Percentiles rank a stretch among this genome's conserved stretches.
phyloP scores from a whole-genome alignment of 2,329 filamentous ascomycete genomes.

The Sporothrix globosa region DNA sequence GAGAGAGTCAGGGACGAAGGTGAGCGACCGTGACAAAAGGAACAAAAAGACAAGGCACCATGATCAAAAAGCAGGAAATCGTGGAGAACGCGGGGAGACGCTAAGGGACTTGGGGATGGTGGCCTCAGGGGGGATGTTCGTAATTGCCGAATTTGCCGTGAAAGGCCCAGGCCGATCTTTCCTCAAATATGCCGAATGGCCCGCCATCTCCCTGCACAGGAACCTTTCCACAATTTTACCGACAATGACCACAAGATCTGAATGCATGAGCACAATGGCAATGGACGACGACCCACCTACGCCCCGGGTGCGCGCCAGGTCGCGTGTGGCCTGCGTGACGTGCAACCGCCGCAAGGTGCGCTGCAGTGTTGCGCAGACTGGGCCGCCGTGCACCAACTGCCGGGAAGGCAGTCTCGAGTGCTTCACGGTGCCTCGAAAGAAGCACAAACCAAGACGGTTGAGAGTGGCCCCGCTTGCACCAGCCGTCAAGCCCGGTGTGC shows the following conservation, averaged over 20 bases:
- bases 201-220: neutral
- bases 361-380: conserved; percentile 26
- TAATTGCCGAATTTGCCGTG: conserved; percentile 23
- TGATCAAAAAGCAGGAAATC: conserved; percentile 10
- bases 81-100: conserved; percentile 24
- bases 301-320: neutral
- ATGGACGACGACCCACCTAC: neutral
- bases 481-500: neutral
- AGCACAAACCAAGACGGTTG: conserved; percentile 19
- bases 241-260: neutral
- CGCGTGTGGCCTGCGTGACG: conserved; percentile 22
- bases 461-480: neutral
- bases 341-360: conserved; percentile 26
- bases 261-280: neutral
- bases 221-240: neutral
- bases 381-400: conserved; percentile 28
- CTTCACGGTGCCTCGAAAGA: conserved; percentile 21
- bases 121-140: neutral
- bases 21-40: neutral
- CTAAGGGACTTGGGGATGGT: conserved; percentile 15
- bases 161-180: neutral
- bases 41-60: neutral
- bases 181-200: conserved; percentile 23
- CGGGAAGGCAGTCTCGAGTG: neutral
- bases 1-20: neutral